Base-by-base conservation (phyloP, 257 asterid species). In the Nemophila menziesii region DNA sequence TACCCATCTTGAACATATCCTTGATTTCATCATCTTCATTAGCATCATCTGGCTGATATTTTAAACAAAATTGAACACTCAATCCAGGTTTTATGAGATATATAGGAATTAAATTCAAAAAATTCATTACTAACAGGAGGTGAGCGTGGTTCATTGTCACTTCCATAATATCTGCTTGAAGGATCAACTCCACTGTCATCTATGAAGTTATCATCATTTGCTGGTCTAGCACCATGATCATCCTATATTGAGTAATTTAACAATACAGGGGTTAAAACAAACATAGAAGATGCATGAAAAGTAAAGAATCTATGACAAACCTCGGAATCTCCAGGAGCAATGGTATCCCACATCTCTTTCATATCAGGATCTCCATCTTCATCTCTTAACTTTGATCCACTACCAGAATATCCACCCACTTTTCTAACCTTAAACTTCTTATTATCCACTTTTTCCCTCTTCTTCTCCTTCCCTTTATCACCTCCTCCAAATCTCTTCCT, bases 271-370 rank as follows among this genome's bases (percentile, higher is more conserved):
- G 12, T 17, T 5, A 16, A 0, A 17, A 2, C 45, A 12, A 36
- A 16, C 49, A 16, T 4, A 48, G 16, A 34, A n/a, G 3, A n/a
- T n/a, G n/a, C n/a, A n/a, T n/a, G n/a, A 5, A 34, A 11, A 21
- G 18, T 0, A 29, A 55, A 62, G 10, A 16, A 10, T 14, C 43
- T 21, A 33, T 12, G 38, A 66, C 62, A 34, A 48, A 74, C 83
- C 72, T 66, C 71, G 19, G 72, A 65, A 68, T 65, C 50, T 5
- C 68, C 58, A 4, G 93, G 94, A 8, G 93, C 93, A 41, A 84
- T 49, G 8, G 96, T 85, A 19, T 81, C 93, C 96, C 99, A 90
- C 93, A 85, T 81, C 79, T 82, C 99, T 74, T 81, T 81, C 74
- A 64, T 72, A 71, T 87, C 93, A 43, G 71, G 90, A 70, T 90